Evolutionary conservation across 495 filamentous ascomycete species (phyloP).

Genomic region (Xylaria longipes): DNA sequence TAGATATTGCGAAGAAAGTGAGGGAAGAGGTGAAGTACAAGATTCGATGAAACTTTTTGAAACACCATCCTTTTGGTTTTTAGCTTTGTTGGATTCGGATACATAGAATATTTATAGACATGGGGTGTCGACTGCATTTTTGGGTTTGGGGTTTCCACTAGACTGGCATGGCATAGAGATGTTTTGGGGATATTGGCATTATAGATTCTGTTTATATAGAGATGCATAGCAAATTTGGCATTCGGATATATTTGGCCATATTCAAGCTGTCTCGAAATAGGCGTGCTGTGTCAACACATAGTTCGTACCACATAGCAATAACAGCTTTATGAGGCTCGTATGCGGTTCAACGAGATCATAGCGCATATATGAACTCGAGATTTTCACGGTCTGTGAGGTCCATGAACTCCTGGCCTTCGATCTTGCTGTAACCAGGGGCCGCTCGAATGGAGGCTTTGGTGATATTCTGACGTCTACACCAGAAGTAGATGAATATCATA

Average conservation of each 20-base stretch:
- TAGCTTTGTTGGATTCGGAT: background rate
- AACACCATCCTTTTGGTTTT: background rate
- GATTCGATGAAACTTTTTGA: slow-evolving; percentile 26
- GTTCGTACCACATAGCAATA: background rate
- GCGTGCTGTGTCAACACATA: background rate
- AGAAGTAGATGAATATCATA: slow-evolving; percentile 67
- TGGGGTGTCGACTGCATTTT: background rate
- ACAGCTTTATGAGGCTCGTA: background rate
- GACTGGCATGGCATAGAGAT: background rate
- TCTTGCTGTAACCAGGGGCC: slow-evolving; percentile 63
- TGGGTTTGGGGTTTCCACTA: background rate
- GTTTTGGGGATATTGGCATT: background rate
- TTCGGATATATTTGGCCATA: background rate
- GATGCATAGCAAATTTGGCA: background rate
- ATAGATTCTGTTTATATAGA: background rate
- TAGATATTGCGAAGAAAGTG: slow-evolving; percentile 36
- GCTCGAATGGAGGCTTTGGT: slow-evolving; percentile 63
- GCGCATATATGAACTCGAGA: slow-evolving; percentile 68
- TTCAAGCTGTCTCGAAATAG: background rate
- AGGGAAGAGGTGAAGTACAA: slow-evolving; percentile 38
- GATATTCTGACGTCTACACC: slow-evolving; percentile 65
- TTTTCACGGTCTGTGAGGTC: slow-evolving; percentile 76
- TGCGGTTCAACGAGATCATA: slow-evolving; percentile 44
- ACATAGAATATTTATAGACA: background rate
- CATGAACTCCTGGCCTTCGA: slow-evolving; percentile 70